phyloP scores from a whole-genome alignment of 2,329 filamentous ascomycete species.

The Aspergillus sp. region DNA sequence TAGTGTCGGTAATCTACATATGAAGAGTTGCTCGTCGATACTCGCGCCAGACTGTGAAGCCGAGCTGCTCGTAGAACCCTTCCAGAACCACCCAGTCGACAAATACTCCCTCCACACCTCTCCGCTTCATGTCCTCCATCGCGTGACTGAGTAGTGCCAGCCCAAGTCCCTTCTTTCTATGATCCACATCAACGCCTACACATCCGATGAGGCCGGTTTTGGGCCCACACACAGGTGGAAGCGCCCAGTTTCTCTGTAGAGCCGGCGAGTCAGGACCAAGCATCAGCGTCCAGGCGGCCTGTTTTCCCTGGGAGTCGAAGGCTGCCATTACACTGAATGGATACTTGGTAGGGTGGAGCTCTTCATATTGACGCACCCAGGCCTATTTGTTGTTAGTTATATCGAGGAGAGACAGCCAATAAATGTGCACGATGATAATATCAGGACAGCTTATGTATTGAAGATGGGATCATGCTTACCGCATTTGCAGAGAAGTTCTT shows the following conservation, averaged over 20 bases:
- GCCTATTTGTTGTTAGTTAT: slow-evolving; percentile 19
- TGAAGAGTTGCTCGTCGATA: slow-evolving; percentile 35
- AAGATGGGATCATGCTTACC: slow-evolving; percentile 25
- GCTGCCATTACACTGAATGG: slow-evolving; percentile 48
- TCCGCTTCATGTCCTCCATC: slow-evolving; percentile 46
- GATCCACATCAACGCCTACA: slow-evolving; percentile 45
- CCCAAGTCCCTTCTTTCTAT: slow-evolving; percentile 44
- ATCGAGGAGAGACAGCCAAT: too few species aligned
- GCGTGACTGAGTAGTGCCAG: slow-evolving; percentile 48
- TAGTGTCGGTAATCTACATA: neutral
- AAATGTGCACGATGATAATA: too few species aligned
- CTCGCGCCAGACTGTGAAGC: slow-evolving; percentile 44
- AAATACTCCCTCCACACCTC: slow-evolving; percentile 47
- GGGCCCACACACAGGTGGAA: slow-evolving; percentile 42
- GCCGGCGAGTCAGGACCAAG: slow-evolving; percentile 36
- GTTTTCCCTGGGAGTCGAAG: slow-evolving; percentile 39
- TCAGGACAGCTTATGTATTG: too few species aligned
- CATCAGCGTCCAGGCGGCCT: slow-evolving; percentile 52
- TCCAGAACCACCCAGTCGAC: slow-evolving; percentile 48
- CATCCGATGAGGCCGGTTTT: slow-evolving; percentile 49
- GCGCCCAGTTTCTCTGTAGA: slow-evolving; percentile 41
- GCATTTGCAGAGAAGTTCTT: slow-evolving; percentile 42
- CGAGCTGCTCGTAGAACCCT: slow-evolving; percentile 50
- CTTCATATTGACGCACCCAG: slow-evolving; percentile 46
- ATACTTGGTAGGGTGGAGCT: slow-evolving; percentile 37